These are phyloP conservation scores for Apiospora aurea DNA, from an alignment of 2,329 filamentous ascomycete genomes.

Conservation along the genomic window DNA sequence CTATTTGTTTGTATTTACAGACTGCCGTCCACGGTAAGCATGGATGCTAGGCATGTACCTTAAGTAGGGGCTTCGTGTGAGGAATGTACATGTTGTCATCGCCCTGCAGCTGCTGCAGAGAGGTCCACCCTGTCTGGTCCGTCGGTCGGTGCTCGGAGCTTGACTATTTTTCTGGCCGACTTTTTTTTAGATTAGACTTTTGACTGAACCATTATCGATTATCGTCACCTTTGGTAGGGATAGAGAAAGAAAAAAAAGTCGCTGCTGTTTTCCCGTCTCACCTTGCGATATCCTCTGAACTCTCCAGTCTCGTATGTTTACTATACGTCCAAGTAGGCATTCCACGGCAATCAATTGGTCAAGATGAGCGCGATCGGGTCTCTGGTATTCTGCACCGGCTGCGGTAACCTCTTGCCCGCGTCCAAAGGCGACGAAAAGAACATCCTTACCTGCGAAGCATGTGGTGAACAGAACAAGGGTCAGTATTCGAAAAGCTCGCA, in stretches of 20 bases:
- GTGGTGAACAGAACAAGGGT: slow-evolving; percentile 87
- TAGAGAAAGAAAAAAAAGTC: slow-evolving; percentile 1
- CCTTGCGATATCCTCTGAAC: background rate
- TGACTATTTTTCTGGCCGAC: slow-evolving; percentile 14
- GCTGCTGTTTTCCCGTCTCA: background rate
- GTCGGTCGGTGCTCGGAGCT: slow-evolving; percentile 14
- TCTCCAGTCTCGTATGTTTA: background rate
- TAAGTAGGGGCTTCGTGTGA: background rate
- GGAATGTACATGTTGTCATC: slow-evolving; percentile 19
- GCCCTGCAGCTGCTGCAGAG: background rate
- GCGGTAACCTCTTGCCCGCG: slow-evolving; percentile 86
- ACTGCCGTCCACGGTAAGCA: background rate
- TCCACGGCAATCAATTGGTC: slow-evolving; percentile 26
- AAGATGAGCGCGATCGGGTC: slow-evolving; percentile 89
- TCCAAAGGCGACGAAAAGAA: slow-evolving; percentile 80
- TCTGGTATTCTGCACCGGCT: slow-evolving; percentile 90
- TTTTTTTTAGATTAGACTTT: slow-evolving; percentile 2
- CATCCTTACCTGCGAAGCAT: slow-evolving; percentile 83
- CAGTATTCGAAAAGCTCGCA: slow-evolving; percentile 32
- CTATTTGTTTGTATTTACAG: slow-evolving; percentile 12
- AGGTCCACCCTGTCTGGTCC: background rate
- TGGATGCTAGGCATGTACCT: background rate
- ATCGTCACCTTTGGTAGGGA: slow-evolving; percentile 14
- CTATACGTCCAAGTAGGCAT: slow-evolving; percentile 24
- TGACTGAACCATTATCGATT: slow-evolving; percentile 3